These are phyloP conservation scores for Globisporangium abappressorium DNA, from an alignment of 352 stramenopile genomes.

Conservation along the genomic window DNA sequence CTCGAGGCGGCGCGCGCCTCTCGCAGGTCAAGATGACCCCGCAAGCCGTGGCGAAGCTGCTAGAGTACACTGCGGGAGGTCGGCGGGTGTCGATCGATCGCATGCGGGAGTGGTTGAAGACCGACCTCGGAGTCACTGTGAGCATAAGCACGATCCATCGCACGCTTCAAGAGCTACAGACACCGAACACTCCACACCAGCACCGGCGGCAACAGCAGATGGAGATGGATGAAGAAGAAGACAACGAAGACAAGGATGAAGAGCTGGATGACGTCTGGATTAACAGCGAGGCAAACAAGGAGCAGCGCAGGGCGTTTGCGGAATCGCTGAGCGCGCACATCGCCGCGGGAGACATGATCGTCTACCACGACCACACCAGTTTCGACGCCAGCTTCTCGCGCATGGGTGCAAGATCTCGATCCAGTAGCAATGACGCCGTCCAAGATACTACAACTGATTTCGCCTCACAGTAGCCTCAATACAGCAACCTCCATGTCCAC, in stretches of 20 bases:
- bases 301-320: neutral
- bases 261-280: neutral
- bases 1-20: neutral
- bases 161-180: neutral
- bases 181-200: neutral
- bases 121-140: neutral
- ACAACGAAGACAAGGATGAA: neutral
- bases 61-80: neutral
- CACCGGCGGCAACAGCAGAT: neutral
- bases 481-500: neutral
- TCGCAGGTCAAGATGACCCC: neutral
- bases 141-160: neutral
- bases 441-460: neutral
- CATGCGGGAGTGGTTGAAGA: neutral
- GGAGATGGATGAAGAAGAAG: neutral
- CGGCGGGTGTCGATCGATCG: neutral
- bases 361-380: neutral
- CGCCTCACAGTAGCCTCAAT: neutral
- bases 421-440: neutral
- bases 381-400: neutral
- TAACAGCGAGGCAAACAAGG: neutral
- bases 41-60: neutral
- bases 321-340: neutral
- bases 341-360: neutral
- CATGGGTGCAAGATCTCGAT: neutral